Evolutionary conservation across 768 basidiomycete genomes (phyloP).

Genomic region (Porphyrellus cyaneotinctus): DNA sequence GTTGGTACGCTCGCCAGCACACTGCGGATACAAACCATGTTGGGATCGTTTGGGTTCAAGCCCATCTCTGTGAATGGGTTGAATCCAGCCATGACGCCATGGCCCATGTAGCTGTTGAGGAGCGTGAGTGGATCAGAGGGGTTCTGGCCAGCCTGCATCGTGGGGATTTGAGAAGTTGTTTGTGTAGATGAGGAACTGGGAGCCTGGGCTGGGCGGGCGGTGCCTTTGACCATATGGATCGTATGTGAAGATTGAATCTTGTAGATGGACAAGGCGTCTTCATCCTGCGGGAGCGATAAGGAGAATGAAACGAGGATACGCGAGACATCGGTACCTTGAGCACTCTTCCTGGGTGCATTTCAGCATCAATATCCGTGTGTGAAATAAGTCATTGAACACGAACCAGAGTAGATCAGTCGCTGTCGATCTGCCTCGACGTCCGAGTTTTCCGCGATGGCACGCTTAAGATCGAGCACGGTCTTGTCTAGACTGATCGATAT

Average conservation of each 20-base stretch:
- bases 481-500: constrained; percentile 78
- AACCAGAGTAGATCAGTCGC: constrained; percentile 89
- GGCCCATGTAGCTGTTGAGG: constrained; percentile 73
- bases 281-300: constrained; percentile 53
- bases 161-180: constrained; percentile 50
- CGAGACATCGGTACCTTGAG: constrained; percentile 49
- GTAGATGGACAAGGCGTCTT: constrained; percentile 77
- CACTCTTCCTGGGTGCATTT: constrained; percentile 51
- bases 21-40: constrained; percentile 64
- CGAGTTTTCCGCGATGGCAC: constrained; percentile 78
- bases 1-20: neutral
- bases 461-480: constrained; percentile 88
- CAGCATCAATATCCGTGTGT: neutral
- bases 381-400: constrained; percentile 20
- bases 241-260: constrained; percentile 89
- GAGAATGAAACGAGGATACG: neutral
- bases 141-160: constrained; percentile 91
- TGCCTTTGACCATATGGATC: constrained; percentile 91
- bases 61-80: constrained; percentile 94
- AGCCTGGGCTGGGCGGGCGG: constrained; percentile 40
- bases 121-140: constrained; percentile 81
- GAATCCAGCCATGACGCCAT: constrained; percentile 76
- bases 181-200: constrained; percentile 41
- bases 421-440: constrained; percentile 86
- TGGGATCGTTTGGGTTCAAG: constrained; percentile 87